Conservation (phyloP, 192 early-diverging fungal genomes). For the Coemansia sp. region DNA sequence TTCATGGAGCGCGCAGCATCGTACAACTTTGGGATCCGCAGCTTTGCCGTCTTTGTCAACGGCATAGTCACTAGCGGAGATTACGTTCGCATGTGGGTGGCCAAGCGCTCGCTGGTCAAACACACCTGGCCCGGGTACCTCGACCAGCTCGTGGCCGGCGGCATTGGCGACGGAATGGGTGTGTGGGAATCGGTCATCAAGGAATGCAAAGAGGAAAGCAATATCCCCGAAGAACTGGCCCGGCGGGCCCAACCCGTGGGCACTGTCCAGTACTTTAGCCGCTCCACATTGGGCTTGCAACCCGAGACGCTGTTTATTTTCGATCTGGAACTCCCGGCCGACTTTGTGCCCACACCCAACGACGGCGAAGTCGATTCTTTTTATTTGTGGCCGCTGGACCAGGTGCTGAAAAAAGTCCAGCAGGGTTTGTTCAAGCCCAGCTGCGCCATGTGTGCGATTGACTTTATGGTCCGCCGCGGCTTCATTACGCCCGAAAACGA, state of each 20-base stretch:
- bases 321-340: slow-evolving; percentile 68
- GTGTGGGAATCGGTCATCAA: slow-evolving; percentile 65
- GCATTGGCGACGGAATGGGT: slow-evolving; percentile 54
- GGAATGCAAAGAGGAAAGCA: slow-evolving; percentile 88
- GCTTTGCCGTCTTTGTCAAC: slow-evolving; percentile 86
- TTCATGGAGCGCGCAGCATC: slow-evolving; percentile 75
- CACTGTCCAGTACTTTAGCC: slow-evolving; percentile 63
- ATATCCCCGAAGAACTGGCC: slow-evolving; percentile 54
- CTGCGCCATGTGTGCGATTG: slow-evolving; percentile 66
- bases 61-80: slow-evolving; percentile 46
- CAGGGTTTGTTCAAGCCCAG: slow-evolving; percentile 76
- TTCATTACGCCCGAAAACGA: slow-evolving; percentile 71
- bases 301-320: slow-evolving; percentile 83
- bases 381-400: slow-evolving; percentile 60
- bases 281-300: slow-evolving; percentile 56
- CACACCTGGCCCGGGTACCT: slow-evolving; percentile 81
- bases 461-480: slow-evolving; percentile 81
- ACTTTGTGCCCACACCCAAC: slow-evolving; percentile 61
- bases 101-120: slow-evolving; percentile 66
- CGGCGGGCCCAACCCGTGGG: slow-evolving; percentile 49
- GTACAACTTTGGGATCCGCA: slow-evolving; percentile 71
- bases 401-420: slow-evolving; percentile 39
- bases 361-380: slow-evolving; percentile 87
- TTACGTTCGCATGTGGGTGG: slow-evolving; percentile 79
- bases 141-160: slow-evolving; percentile 73